Percentiles rank a stretch among this genome's conserved stretches.
These are phyloP conservation scores for Cladosporium phlei DNA, from an alignment of 2,329 filamentous ascomycete species.

Conservation along the genomic window DNA sequence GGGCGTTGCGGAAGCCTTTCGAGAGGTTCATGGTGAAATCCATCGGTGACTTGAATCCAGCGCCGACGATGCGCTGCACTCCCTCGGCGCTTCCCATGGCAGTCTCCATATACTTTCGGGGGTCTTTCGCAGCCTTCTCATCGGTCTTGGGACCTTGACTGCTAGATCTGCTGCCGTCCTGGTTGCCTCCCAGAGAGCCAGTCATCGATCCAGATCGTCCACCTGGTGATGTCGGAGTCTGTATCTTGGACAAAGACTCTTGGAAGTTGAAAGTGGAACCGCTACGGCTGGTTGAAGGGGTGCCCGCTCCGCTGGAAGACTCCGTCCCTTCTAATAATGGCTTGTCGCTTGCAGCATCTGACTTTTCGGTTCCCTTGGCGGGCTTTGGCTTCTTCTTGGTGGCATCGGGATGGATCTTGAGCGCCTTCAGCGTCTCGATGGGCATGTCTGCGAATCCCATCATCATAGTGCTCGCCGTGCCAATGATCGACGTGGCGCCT, in stretches of 20 bases:
- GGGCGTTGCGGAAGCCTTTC: constrained; percentile 83
- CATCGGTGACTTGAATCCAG: constrained; percentile 66
- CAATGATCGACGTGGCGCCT: constrained; percentile 70
- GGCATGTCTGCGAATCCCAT: constrained; percentile 76
- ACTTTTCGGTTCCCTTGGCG: constrained; percentile 14
- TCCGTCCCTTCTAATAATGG: not conserved
- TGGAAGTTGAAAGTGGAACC: constrained; percentile 29
- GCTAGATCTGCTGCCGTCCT: not conserved
- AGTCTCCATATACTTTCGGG: constrained; percentile 23
- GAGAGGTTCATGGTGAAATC: constrained; percentile 79
- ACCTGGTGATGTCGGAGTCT: constrained; percentile 12
- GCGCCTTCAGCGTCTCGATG: constrained; percentile 48
- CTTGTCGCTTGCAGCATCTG: not conserved
- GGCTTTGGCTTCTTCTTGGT: constrained; percentile 24
- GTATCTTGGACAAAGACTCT: constrained; percentile 26
- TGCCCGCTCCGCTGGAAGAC: not conserved
- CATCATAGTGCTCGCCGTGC: constrained; percentile 73
- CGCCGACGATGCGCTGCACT: constrained; percentile 33
- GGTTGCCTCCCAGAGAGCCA: constrained; percentile 16
- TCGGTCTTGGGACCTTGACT: not conserved
- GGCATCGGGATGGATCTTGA: constrained; percentile 39
- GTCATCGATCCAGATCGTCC: constrained; percentile 21
- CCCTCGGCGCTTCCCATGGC: constrained; percentile 32
- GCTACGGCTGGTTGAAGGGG: constrained; percentile 19
- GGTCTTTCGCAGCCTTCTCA: constrained; percentile 7